Evolutionary conservation across 1,284 basidiomycete species (phyloP).

Genomic region (Tilletia walkeri): DNA sequence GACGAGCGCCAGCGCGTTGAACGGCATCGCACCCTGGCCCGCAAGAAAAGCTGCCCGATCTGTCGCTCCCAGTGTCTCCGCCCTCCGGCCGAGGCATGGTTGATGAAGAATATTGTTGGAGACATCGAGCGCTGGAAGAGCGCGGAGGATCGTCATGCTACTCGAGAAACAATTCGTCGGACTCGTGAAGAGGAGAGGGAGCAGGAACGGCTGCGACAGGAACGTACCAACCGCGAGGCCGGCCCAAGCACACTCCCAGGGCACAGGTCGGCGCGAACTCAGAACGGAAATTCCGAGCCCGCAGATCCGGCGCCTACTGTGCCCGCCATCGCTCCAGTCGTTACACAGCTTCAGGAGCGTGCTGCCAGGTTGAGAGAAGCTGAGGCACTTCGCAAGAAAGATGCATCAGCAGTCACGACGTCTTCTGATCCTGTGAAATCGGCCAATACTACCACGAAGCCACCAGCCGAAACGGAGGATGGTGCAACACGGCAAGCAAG

Average conservation of each 20-base stretch:
- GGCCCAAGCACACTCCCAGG: background rate
- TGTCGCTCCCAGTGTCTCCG: background rate
- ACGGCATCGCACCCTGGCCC: background rate
- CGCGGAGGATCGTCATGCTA: background rate
- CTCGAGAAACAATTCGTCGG: background rate
- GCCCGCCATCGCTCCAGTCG: background rate
- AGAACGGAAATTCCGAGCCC: no score
- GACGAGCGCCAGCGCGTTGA: background rate
- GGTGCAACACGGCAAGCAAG: background rate
- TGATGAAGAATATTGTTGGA: slow-evolving; percentile 4
- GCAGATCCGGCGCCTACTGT: no score
- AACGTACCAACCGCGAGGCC: slow-evolving; percentile 2
- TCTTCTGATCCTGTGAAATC: background rate
- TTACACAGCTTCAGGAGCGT: background rate
- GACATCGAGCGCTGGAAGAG: slow-evolving; percentile 12
- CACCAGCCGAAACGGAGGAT: background rate
- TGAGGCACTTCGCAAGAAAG: background rate
- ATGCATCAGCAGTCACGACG: background rate
- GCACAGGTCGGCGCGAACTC: no score
- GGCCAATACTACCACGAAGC: background rate
- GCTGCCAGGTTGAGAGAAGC: background rate
- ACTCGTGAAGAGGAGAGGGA: background rate
- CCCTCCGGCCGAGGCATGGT: slow-evolving; percentile 9
- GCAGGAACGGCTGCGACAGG: background rate
- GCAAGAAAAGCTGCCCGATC: background rate